Conservation (phyloP, 2,329 filamentous ascomycete species). For the Calonectria crousiana region DNA sequence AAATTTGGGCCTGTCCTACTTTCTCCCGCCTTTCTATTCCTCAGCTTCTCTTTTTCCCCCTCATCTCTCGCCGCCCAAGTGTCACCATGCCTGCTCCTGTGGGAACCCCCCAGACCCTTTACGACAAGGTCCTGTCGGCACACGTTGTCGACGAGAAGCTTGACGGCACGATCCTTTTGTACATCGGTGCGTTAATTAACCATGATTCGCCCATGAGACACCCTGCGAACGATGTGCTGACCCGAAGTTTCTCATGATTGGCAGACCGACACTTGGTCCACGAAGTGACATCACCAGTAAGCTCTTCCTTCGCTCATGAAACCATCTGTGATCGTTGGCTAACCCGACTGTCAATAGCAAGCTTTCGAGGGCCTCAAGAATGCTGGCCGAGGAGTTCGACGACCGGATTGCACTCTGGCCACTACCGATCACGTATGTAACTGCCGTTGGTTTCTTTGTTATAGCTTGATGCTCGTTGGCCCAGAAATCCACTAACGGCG, state of each 20-base stretch:
- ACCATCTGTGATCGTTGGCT: slow-evolving; percentile 24
- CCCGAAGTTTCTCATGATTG: slow-evolving; percentile 9
- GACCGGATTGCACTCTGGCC: slow-evolving; percentile 95
- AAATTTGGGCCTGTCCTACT: slow-evolving; percentile 13
- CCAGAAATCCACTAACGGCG: slow-evolving; percentile 29
- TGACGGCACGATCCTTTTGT: slow-evolving; percentile 91
- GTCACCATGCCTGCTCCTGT: slow-evolving; percentile 81
- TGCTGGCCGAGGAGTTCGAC: slow-evolving; percentile 86
- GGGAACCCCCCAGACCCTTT: slow-evolving; percentile 83
- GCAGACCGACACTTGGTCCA: slow-evolving; percentile 94
- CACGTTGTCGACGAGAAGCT: slow-evolving; percentile 96
- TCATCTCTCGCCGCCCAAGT: slow-evolving; percentile 13
- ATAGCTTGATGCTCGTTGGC: background rate
- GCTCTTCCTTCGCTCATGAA: slow-evolving; percentile 46
- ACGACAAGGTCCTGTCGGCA: slow-evolving; percentile 96
- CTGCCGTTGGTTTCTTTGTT: background rate
- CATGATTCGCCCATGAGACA: background rate
- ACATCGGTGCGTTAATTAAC: slow-evolving; percentile 77
- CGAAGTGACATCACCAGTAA: slow-evolving; percentile 95
- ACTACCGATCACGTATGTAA: slow-evolving; percentile 92
- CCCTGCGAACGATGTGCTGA: slow-evolving; percentile 23
- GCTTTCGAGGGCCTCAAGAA: slow-evolving; percentile 96
- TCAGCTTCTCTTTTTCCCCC: slow-evolving; percentile 6
- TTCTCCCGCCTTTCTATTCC: slow-evolving; percentile 6
- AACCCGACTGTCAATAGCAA: slow-evolving; percentile 69